Evolutionary conservation across 2,329 filamentous ascomycete species (phyloP), one percentile per base, ranked within the genome.

Genomic region (Keithomyces neogunnii): DNA sequence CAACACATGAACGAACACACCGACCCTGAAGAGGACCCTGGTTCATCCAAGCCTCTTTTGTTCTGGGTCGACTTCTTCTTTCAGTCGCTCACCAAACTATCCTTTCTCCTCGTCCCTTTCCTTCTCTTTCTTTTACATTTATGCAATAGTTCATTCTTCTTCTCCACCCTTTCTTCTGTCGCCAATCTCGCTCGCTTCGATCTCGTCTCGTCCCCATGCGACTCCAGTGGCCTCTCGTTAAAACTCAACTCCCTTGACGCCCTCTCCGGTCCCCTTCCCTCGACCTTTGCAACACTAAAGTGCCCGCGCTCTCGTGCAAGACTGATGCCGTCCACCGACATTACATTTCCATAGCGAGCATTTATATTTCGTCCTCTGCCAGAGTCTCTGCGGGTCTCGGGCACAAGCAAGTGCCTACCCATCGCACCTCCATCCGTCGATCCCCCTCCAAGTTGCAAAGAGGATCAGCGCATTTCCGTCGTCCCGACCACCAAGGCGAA

Each of bases 171-270:
- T 29, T 19, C 29, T 32, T 42, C 10, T 30, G 13, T 11, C 28
- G 19, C 19, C 19, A 8, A 11, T 13, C 19, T 46, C 28, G 5
- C 26, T 11, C 4, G 9, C 26, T 30, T 28, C 4, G 26, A 7
- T 44, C 39, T 30, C 13, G 28, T 42, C 43, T 46, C 43, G 35
- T 51, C 8, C 48, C 45, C 48, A 45, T n/a, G 9, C 26, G 48
- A 45, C 36, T 45, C 48, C 48, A 48, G 48, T 43, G 46, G 48
- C 36, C 51, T 45, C 19, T 53, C 51, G 51, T 53, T 51, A 11
- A 44, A 19, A 19, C 19, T 44, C 40, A 29, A 44, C 8, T 29
- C 11, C 30, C 26, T 11, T 11, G 9, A 44, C 26, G 9, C 5
- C 4, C 30, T 11, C 4, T 28, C 38, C 26, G 38, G n/a, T 40